Base-by-base conservation (phyloP, 1,284 basidiomycete genomes). In the Ustilago shanxiensis region DNA sequence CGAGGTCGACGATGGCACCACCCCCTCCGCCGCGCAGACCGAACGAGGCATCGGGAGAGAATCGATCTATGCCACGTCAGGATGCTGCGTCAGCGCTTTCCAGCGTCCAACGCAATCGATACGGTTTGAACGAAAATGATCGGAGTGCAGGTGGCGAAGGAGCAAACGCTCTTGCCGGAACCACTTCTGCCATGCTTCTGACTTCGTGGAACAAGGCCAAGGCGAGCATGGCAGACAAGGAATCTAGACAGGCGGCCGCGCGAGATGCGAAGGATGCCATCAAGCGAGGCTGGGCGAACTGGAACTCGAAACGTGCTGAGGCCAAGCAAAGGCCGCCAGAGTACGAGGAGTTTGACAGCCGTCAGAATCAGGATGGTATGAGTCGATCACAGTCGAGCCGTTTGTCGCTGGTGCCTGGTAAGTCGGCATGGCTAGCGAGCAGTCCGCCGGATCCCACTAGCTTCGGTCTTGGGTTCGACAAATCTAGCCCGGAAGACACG, bases 201-300 rank as follows among this genome's bases (percentile, higher is more conserved):
- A 71, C 54, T 24, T 75, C 76, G 4, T 84, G 80, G 81, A 83
- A 79, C 65, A 79, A 82, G 35, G 82, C 82, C 33, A 83, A 79
- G 58, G 76, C 81, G n/a, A 80, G 79, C 57, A 77, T 83, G 74
- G 81, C 81, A 11, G 83, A 85, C 66, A 80, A 81, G 56, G 83
- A 84, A 31, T 53, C 72, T n/a, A 76, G 82, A 24, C 78, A 83
- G 58, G 77, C 78, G 2, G 77, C 80, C 11, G 80, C 83, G 1
- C 75, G 74, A 33, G 81, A 85, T 41, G 83, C 83, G 8, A 84
- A 82, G 56, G 83, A 85, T 26, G 83, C 83, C 9, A 66, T 85
- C 56, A 82, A 81, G 61, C 54, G 79, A 20, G 80, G 83, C 10
- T 84, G 83, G 83, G 67, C 80, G 10, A 83, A 56, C 60, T 85